Evolutionary conservation across 2,329 filamentous ascomycete species (phyloP), one percentile per base, ranked within the genome.

Genomic region (Coniella lustricola): DNA sequence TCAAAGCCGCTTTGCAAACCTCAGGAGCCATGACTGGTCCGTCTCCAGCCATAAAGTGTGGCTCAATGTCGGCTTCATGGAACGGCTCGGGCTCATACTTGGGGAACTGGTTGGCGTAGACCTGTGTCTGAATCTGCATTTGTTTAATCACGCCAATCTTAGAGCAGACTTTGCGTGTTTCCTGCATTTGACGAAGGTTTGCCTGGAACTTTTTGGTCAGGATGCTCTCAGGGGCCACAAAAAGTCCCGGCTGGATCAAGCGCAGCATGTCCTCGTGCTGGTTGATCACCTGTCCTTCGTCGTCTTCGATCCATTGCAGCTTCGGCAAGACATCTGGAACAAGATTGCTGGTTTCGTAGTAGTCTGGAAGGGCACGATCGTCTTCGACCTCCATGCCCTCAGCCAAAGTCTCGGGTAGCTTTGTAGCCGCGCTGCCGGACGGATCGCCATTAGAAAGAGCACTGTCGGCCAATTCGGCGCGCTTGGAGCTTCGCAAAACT

Each of bases 61-160:
- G 81, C 44, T 90, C 84, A 45, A 93, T 82, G 61, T 97, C 93
- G 36, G 80, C 76, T 67, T 98, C 93, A 16, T 84, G 70, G 54
- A 98, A 96, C 0, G 89, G 87, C 62, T 91, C 85, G 1, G 87
- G 87, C 54, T 95, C 88, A 62, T 95, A 95, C 68, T 95, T 96
- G 55, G 91, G 90, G 60, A 98, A 98, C 65, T 98, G 93, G 61
- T 98, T 98, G 61, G 90, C 87, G 63, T 98, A 98, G 63, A 95
- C 87, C 78, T 96, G 93, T 44, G 90, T 88, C 65, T 98, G 93
- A 46, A 97, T 81, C 68, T 98, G 93, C 93, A 98, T 98, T 70
- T 98, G 93, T 71, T 97, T 98, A 64, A 98, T 93, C 53, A 98
- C 89, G 42, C 88, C 85, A 63, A 98, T 95, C 69, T 97, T 98